Evolutionary conservation across 176 grass and related monocot genomes (phyloP).

Genomic region (Ananas comosus): DNA sequence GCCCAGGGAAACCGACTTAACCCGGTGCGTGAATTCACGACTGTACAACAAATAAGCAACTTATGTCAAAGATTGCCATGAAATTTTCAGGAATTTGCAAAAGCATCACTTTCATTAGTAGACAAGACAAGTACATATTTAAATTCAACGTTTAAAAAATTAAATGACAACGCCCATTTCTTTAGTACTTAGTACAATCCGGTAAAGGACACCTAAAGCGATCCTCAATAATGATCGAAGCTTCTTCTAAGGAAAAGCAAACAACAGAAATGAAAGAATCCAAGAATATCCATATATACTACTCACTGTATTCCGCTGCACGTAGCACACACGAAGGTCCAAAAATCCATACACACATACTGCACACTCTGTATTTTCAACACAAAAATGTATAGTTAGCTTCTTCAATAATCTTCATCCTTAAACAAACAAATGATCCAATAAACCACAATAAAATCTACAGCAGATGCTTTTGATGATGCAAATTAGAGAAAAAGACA

Average conservation of each 20-base stretch:
- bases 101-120: background rate
- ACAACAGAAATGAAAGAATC: too few relatives aligned
- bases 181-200: too few relatives aligned
- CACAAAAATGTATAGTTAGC: too few relatives aligned
- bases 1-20: conserved; percentile 95
- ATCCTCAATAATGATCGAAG: too few relatives aligned
- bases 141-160: background rate
- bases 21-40: conserved; percentile 88
- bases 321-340: conserved; percentile 82
- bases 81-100: background rate
- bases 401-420: background rate
- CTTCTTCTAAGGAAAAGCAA: too few relatives aligned
- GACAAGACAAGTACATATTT: background rate
- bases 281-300: background rate
- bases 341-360: conserved; percentile 94
- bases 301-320: conserved; percentile 96
- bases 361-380: conserved; percentile 51
- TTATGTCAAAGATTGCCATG: conserved; percentile 5
- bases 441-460: conserved; percentile 5
- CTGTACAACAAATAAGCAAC: conserved; percentile 26
- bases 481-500: background rate
- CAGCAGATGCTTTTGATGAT: background rate
- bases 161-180: background rate
- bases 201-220: too few relatives aligned
- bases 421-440: background rate